Base-by-base conservation (phyloP, 1,284 basidiomycete species). In the Pascua sp. region DNA sequence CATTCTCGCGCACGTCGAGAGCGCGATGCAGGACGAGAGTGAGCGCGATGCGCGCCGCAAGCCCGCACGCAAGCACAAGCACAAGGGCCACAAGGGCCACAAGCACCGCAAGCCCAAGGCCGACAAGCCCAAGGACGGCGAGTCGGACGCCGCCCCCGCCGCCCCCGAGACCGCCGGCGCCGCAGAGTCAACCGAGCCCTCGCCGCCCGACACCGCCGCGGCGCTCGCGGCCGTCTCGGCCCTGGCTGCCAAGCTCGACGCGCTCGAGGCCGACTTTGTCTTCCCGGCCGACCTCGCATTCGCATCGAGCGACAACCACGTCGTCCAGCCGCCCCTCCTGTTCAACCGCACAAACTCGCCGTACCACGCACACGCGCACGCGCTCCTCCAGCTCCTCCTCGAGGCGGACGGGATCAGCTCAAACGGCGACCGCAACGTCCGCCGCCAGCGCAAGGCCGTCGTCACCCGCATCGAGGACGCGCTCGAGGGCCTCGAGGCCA, bases 371-470 rank as follows among this genome's bases (percentile, higher is more conserved):
- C 85, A 85, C 69, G 82, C 85, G 57, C 81, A 86, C 61, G 79
- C 80, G 17, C 78, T 89, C 52, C 82, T 83, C 51, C 82, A 82
- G 53, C 72, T 90, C 11, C 77, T 90, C 38, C 80, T 84, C 46
- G 78, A 80, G 56, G 80, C 89, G 7, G 88, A 90, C 64, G 83
- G 80, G 0, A 81, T 89, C 5, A 82, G 86, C 62, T 86, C 83
- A 62, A 81, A 80, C 64, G 88, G 87, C 0, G 81, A 85, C 60
- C 70, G 76, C 51, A 74, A 72, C 3, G 82, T 90, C 15, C 78
- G 87, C 44, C 78, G 79, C n/a, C 78, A 75, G 57, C 75, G 88
- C 54, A 82, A 84, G 71, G 78, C 77, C 11, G 78, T 87, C 5
- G 87, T 89, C 44, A 78, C 75, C 57, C 69, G 69, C 46, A 82